Conservation (phyloP, 495 filamentous ascomycete genomes). For the Recurvomyces mirabilis region DNA sequence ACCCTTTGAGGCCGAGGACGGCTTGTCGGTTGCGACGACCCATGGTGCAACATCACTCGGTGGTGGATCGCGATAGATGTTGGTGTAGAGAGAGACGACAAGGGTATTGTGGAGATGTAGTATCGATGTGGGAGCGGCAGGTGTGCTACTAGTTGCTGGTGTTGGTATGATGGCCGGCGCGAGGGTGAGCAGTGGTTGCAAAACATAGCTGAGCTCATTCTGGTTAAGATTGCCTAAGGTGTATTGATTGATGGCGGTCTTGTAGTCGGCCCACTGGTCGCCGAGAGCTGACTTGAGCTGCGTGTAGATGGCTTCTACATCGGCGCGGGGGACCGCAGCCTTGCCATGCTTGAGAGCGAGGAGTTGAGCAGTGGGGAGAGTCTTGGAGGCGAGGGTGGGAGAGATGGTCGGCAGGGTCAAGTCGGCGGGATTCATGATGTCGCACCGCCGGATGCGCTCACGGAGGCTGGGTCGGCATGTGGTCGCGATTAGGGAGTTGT, state of each 20-base stretch:
- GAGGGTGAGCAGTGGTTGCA: constrained; percentile 56
- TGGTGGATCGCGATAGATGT: constrained; percentile 77
- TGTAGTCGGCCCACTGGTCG: constrained; percentile 83
- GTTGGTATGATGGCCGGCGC: constrained; percentile 17
- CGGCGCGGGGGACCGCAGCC: constrained; percentile 54
- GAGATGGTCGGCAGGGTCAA: constrained; percentile 14
- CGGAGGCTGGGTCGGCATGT: too few relatives aligned
- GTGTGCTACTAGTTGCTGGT: too few relatives aligned
- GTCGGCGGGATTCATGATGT: constrained; percentile 22
- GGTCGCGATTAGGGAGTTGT: too few relatives aligned
- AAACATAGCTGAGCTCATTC: constrained; percentile 64
- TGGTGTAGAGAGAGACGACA: constrained; percentile 71
- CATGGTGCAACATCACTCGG: constrained; percentile 75
- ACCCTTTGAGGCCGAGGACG: constrained; percentile 64
- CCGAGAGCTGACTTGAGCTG: constrained; percentile 69
- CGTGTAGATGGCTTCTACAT: constrained; percentile 81
- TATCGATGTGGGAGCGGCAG: constrained; percentile 35
- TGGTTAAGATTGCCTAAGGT: constrained; percentile 76
- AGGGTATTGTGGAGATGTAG: constrained; percentile 88
- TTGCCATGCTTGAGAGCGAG: constrained; percentile 11
- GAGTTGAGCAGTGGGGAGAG: constrained; percentile 15
- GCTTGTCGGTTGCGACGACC: constrained; percentile 95
- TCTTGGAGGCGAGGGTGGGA: constrained; percentile 21
- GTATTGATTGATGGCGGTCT: constrained; percentile 69
- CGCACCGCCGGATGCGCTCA: too few relatives aligned